Conservation (phyloP, 305 asterid species). For the Euphrasia arctica region DNA sequence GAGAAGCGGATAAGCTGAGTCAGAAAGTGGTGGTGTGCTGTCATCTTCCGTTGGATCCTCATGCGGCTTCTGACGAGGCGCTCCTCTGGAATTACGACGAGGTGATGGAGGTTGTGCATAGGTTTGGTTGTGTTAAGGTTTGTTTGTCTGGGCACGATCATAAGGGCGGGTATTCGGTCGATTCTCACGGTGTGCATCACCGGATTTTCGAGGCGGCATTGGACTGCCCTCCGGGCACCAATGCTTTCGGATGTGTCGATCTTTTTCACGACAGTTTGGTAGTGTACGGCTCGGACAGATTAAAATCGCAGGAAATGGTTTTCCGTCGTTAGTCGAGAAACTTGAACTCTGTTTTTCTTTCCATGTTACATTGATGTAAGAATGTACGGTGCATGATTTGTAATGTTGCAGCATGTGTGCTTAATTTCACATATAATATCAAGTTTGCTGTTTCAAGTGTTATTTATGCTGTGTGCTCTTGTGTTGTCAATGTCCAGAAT, state of each 20-base stretch:
- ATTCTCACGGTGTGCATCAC: slow-evolving; percentile 73
- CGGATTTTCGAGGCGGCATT: slow-evolving; percentile 83
- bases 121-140: slow-evolving; percentile 68
- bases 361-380: not conserved
- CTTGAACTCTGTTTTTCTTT: no score
- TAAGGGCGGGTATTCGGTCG: slow-evolving; percentile 72
- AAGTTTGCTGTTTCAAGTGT: no score
- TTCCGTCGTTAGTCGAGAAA: slow-evolving; percentile 28
- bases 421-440: no score
- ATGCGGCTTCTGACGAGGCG: slow-evolving; percentile 62
- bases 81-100: slow-evolving; percentile 76
- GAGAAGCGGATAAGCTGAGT: slow-evolving; percentile 48
- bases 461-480: no score
- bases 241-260: slow-evolving; percentile 65
- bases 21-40: slow-evolving; percentile 77
- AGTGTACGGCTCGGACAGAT: slow-evolving; percentile 58
- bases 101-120: slow-evolving; percentile 73
- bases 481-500: no score
- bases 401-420: no score
- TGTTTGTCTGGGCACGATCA: slow-evolving; percentile 87
- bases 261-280: slow-evolving; percentile 57
- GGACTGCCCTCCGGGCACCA: slow-evolving; percentile 82
- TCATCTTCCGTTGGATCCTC: slow-evolving; percentile 71
- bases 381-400: no score
- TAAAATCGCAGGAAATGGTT: slow-evolving; percentile 64